Conservation (phyloP, 257 asterid species). For the Ilex asprella region DNA sequence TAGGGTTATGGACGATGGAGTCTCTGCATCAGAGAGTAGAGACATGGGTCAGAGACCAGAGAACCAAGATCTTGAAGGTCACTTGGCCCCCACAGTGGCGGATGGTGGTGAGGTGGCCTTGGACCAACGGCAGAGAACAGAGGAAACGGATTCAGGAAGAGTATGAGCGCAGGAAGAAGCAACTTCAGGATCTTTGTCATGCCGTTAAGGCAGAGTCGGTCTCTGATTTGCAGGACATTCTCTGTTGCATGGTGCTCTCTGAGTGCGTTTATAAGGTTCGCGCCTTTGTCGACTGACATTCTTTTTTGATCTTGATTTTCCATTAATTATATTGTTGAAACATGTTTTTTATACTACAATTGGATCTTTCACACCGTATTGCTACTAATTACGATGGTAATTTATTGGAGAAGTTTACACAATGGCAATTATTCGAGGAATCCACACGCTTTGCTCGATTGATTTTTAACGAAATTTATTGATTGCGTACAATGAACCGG, state of each 20-base stretch:
- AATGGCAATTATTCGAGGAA: no score
- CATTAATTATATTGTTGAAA: no score
- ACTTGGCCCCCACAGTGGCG: conserved; percentile 90
- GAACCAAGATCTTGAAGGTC: conserved; percentile 58
- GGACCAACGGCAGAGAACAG: conserved; percentile 64
- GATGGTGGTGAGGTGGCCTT: conserved; percentile 77
- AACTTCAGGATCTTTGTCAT: conserved; percentile 58
- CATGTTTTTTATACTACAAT: no score
- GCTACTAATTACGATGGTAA: no score
- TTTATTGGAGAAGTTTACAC: no score
- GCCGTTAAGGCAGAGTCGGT: conserved; percentile 86
- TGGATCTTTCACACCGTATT: no score
- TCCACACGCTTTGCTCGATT: no score
- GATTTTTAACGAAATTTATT: no score
- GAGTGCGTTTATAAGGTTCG: conserved; percentile 94
- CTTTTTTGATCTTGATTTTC: no score
- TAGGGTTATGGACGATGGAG: conserved; percentile 42
- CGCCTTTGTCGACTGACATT: not conserved
- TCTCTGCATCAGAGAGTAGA: conserved; percentile 69
- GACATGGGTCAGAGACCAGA: conserved; percentile 89
- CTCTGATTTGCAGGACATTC: conserved; percentile 85
- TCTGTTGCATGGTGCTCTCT: conserved; percentile 97
- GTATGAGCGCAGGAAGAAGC: conserved; percentile 67
- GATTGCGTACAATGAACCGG: no score
- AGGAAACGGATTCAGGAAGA: conserved; percentile 67